These are phyloP conservation scores for Candida pini DNA, from an alignment of 805 yeast genomes.

Conservation along the genomic window DNA sequence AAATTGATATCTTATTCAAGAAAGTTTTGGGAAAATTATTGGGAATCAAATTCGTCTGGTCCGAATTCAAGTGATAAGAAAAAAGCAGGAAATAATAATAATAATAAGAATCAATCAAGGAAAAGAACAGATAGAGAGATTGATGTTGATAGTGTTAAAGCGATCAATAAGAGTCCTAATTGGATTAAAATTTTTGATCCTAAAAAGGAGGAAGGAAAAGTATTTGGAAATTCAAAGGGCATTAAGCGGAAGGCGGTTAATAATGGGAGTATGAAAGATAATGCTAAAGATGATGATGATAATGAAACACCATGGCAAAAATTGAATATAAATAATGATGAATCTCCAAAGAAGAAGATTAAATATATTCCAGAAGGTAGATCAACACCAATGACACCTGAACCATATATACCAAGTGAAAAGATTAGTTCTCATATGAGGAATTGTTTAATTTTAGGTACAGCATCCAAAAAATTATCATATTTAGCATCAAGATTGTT, in stretches of 20 bases:
- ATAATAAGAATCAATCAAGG: too few species aligned
- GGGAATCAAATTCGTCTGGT: constrained; percentile 30
- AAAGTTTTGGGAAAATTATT: constrained; percentile 49
- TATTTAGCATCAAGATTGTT: constrained; percentile 50
- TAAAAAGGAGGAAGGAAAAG: constrained; percentile 15
- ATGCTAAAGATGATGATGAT: too few species aligned
- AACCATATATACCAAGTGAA: constrained; percentile 18
- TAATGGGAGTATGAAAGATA: too few species aligned
- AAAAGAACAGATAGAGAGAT: constrained; percentile 30
- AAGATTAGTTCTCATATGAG: constrained; percentile 20
- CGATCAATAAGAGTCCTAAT: constrained; percentile 21
- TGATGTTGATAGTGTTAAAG: constrained; percentile 27
- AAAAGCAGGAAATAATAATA: constrained; percentile 1
- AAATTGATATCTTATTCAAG: constrained; percentile 32
- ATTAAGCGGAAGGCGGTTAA: neutral
- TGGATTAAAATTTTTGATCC: constrained; percentile 26
- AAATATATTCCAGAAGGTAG: constrained; percentile 13
- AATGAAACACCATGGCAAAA: too few species aligned
- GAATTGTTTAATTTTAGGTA: constrained; percentile 45
- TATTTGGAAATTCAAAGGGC: neutral
- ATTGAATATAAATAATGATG: constrained; percentile 4
- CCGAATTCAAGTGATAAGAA: constrained; percentile 31
- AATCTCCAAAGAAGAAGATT: constrained; percentile 15
- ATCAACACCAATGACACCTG: constrained; percentile 19
- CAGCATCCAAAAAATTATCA: constrained; percentile 59